Conservation (phyloP, 2,329 filamentous ascomycete species). For the Pyrenochaeta sp. region DNA sequence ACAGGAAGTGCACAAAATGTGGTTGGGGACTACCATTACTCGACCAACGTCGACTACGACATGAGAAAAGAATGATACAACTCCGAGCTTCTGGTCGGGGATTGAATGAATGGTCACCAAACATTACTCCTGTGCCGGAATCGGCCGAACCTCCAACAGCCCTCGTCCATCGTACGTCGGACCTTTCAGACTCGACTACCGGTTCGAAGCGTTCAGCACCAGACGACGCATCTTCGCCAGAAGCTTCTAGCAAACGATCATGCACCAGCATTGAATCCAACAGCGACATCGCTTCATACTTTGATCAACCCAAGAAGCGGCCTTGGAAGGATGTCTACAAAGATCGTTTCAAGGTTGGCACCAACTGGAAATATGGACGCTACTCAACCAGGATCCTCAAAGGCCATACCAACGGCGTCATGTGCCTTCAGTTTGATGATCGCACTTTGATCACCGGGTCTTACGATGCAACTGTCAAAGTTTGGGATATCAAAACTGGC, state of each 20-base stretch:
- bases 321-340: constrained; percentile 98
- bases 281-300: constrained; percentile 54
- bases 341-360: constrained; percentile 92
- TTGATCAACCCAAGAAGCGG: constrained; percentile 59
- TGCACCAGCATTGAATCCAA: constrained; percentile 34
- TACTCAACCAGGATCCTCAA: constrained; percentile 84
- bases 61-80: constrained; percentile 86
- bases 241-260: constrained; percentile 41
- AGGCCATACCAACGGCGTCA: constrained; percentile 88
- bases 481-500: constrained; percentile 92
- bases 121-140: constrained; percentile 58
- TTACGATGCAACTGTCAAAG: constrained; percentile 93
- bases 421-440: constrained; percentile 82
- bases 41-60: constrained; percentile 85
- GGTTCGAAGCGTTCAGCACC: constrained; percentile 40
- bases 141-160: constrained; percentile 11
- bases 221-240: constrained; percentile 31
- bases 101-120: constrained; percentile 61
- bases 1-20: constrained; percentile 91
- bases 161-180: constrained; percentile 18
- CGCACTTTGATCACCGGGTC: constrained; percentile 92
- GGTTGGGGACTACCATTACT: constrained; percentile 92
- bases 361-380: constrained; percentile 95
- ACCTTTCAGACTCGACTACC: constrained; percentile 21
- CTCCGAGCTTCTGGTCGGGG: constrained; percentile 68